Base-by-base conservation (phyloP, 768 basidiomycete species). In the Mycena floridula region DNA sequence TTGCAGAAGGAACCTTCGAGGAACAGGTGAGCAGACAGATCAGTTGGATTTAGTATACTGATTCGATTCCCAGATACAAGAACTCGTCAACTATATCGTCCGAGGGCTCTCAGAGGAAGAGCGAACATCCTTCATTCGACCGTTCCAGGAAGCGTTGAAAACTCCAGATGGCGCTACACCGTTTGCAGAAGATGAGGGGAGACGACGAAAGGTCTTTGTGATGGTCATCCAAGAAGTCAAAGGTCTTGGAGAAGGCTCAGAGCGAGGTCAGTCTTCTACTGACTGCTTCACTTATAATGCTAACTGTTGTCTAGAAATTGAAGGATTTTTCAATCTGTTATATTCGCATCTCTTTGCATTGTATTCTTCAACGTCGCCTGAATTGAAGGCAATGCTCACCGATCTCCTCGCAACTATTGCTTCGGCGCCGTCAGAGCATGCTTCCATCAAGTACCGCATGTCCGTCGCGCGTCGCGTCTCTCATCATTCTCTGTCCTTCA, bases 271-370 rank as follows among this genome's bases (percentile, higher is more conserved):
- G 75, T 59, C 37, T 40, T 22, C 24, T 44, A 42, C 21, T n/a
- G 11, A 20, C 15, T 39, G 13, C 32, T 43, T 22, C 22, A 37
- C 20, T 46, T 40, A 2, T 30, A 38, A 35, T n/a, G 32, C 26
- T 55, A 5, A 55, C 30, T 24, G 24, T 43, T 25, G 18, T 35
- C 20, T 59, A 87, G 85, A 92, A 65, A 80, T 81, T 50, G 88
- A 91, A 65, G 89, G 89, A 16, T 91, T 90, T 62, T 91, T 89
- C 72, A 90, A 90, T 62, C 72, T 91, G 25, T 59, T 91, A 35
- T 84, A 77, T 55, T 76, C 88, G 3, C 86, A 90, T 64, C 57
- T 89, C 28, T 73, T 86, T 50, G 62, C 73, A 8, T 65, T 86
- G 21, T 82, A 77, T 63, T 62, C 77, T 6, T 48, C 65, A 38